These are phyloP conservation scores for Clitopilus hobsonii DNA, from an alignment of 768 basidiomycete genomes.

Conservation along the genomic window DNA sequence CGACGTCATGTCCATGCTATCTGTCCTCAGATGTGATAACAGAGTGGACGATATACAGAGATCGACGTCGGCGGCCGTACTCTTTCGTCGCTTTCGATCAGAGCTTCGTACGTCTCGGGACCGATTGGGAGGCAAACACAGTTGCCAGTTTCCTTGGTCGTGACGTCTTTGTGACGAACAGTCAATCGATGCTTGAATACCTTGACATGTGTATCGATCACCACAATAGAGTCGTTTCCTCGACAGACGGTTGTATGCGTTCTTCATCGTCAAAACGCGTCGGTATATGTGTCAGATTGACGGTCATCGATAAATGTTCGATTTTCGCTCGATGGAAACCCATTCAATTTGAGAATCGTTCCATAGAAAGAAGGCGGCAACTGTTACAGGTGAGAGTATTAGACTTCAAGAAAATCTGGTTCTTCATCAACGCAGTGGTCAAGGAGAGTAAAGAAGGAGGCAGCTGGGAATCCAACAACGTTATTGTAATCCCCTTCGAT, in stretches of 20 bases:
- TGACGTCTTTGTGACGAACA: background rate
- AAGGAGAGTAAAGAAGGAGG: constrained; percentile 76
- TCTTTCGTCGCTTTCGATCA: background rate
- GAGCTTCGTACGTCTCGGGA: background rate
- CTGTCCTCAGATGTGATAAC: background rate
- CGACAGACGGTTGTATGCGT: background rate
- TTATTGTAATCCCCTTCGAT: constrained; percentile 90
- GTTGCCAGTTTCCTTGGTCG: background rate
- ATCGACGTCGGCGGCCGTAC: background rate
- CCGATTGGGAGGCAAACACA: background rate
- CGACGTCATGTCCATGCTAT: no score
- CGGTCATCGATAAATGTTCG: no score
- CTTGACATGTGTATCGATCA: no score
- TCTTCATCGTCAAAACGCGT: no score
- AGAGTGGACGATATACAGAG: background rate
- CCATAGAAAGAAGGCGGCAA: no score
- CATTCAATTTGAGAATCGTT: no score
- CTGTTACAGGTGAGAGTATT: constrained; percentile 4
- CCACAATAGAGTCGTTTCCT: no score
- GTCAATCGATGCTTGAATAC: no score
- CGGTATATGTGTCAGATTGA: no score
- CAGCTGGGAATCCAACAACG: constrained; percentile 87
- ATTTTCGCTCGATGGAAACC: no score
- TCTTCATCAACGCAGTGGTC: constrained; percentile 73
- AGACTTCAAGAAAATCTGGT: constrained; percentile 60